Conservation (phyloP, 108 stramenopile genomes). For the Epithemia pelagica region DNA sequence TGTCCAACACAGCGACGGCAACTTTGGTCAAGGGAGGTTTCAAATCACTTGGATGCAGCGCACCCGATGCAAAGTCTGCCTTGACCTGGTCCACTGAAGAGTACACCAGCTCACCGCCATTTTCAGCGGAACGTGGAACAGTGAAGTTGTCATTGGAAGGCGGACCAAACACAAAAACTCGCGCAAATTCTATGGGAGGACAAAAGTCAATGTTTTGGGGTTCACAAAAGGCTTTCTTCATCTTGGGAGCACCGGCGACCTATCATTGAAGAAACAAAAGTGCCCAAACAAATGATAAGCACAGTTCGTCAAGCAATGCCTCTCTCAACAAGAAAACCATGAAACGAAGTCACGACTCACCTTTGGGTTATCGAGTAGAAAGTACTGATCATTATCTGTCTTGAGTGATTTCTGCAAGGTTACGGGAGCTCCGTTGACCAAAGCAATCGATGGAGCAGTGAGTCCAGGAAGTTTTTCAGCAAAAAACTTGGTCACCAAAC, state of each 20-base stretch:
- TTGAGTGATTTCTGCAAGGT: slow-evolving; percentile 61
- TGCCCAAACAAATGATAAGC: too few species aligned
- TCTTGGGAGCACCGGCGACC: slow-evolving; percentile 91
- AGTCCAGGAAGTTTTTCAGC: slow-evolving; percentile 41
- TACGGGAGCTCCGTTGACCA: slow-evolving; percentile 10
- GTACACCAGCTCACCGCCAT: slow-evolving; percentile 86
- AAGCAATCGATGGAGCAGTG: slow-evolving; percentile 26
- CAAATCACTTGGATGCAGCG: slow-evolving; percentile 94
- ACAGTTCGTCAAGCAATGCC: too few species aligned
- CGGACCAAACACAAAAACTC: slow-evolving; percentile 46
- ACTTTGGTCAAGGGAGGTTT: slow-evolving; percentile 73
- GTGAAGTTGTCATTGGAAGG: slow-evolving; percentile 29
- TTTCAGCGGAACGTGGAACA: slow-evolving; percentile 66
- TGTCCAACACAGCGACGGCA: slow-evolving; percentile 81
- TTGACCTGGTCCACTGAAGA: slow-evolving; percentile 57
- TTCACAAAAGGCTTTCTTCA: slow-evolving; percentile 99
- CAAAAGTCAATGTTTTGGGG: slow-evolving; percentile 85
- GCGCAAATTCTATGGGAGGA: slow-evolving; percentile 74
- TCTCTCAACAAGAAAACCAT: too few species aligned
- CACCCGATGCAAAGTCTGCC: slow-evolving; percentile 72
- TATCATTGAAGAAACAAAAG: slow-evolving; percentile 23
- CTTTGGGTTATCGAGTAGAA: slow-evolving; percentile 77
- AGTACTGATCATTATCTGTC: slow-evolving; percentile 83
- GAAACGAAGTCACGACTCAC: slow-evolving; percentile 20
- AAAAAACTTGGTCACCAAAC: slow-evolving; percentile 30